Conservation (phyloP, 2,329 filamentous ascomycete genomes). For the Neophaeococcomyces aloes region DNA sequence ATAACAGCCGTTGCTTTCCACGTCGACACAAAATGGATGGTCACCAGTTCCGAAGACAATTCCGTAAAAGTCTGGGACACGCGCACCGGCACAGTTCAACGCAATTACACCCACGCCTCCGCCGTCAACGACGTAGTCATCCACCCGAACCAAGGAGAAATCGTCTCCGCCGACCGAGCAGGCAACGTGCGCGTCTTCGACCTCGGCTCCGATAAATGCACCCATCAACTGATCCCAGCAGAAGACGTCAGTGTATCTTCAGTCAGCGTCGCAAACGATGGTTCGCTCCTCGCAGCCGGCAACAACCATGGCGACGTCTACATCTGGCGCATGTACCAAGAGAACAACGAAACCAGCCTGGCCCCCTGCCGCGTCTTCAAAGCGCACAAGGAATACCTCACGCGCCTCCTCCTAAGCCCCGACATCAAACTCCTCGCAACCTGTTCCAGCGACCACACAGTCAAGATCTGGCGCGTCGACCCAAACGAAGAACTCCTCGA, state of each 20-base stretch:
- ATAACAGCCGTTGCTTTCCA: slow-evolving; percentile 96
- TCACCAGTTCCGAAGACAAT: slow-evolving; percentile 91
- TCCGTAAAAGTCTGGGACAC: slow-evolving; percentile 98
- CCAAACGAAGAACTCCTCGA: slow-evolving; percentile 42
- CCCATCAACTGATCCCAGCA: slow-evolving; percentile 89
- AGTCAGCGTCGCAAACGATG: slow-evolving; percentile 91
- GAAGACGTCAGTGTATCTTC: slow-evolving; percentile 89
- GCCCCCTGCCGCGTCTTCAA: slow-evolving; percentile 80
- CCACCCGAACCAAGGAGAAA: slow-evolving; percentile 94
- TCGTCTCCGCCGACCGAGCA: slow-evolving; percentile 88
- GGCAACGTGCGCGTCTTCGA: slow-evolving; percentile 96
- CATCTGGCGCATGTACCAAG: slow-evolving; percentile 87
- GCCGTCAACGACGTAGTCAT: slow-evolving; percentile 98
- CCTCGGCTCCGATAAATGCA: slow-evolving; percentile 90
- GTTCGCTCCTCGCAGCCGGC: slow-evolving; percentile 81
- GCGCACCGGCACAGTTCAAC: slow-evolving; percentile 70
- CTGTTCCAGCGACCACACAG: slow-evolving; percentile 86
- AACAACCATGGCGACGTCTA: slow-evolving; percentile 93
- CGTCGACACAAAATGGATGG: slow-evolving; percentile 99
- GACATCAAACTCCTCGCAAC: slow-evolving; percentile 92
- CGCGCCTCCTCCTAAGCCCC: slow-evolving; percentile 78
- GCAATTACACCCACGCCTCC: slow-evolving; percentile 81
- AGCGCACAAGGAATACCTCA: slow-evolving; percentile 87
- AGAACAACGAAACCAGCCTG: slow-evolving; percentile 69
- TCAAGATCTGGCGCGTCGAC: slow-evolving; percentile 93